Conservation (phyloP, 768 basidiomycete genomes). For the Pleurotus ostreatus region DNA sequence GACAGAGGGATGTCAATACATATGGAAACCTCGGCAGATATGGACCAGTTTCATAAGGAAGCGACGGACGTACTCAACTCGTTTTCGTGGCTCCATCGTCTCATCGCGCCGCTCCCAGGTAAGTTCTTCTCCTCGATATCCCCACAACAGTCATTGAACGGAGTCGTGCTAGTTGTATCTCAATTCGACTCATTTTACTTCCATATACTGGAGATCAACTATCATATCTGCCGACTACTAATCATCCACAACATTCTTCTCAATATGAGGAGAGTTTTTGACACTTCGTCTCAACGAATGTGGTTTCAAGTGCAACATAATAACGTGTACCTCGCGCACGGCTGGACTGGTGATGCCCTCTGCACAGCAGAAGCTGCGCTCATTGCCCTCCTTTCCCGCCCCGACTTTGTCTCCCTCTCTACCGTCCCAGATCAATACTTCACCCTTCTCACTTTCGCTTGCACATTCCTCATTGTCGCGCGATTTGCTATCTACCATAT, state of each 20-base stretch:
- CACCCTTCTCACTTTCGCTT: slow-evolving; percentile 29
- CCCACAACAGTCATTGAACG: not conserved
- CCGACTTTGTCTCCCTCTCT: slow-evolving; percentile 29
- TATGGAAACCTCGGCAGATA: slow-evolving; percentile 20
- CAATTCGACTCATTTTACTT: slow-evolving; percentile 39
- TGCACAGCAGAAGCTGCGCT: slow-evolving; percentile 32
- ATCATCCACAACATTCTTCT: slow-evolving; percentile 34
- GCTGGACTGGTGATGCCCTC: slow-evolving; percentile 36
- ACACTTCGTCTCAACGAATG: slow-evolving; percentile 25
- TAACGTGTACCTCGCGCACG: slow-evolving; percentile 27
- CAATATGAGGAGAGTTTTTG: slow-evolving; percentile 16
- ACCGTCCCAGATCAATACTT: slow-evolving; percentile 37
- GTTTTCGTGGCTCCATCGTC: slow-evolving; percentile 32
- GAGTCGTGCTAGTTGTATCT: slow-evolving; percentile 29
- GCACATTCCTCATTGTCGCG: slow-evolving; percentile 37
- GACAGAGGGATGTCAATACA: slow-evolving; percentile 28
- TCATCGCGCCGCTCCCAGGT: slow-evolving; percentile 37
- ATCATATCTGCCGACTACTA: slow-evolving; percentile 35
- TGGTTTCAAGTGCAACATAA: slow-evolving; percentile 26
- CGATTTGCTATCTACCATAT: slow-evolving; percentile 38
- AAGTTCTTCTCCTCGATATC: slow-evolving; percentile 15
- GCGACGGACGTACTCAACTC: slow-evolving; percentile 24
- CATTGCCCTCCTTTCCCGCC: slow-evolving; percentile 25
- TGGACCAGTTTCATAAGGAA: slow-evolving; percentile 31
- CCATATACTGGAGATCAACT: slow-evolving; percentile 36